Conservation (phyloP, 2,329 filamentous ascomycete genomes). For the Esteya vermicola region DNA sequence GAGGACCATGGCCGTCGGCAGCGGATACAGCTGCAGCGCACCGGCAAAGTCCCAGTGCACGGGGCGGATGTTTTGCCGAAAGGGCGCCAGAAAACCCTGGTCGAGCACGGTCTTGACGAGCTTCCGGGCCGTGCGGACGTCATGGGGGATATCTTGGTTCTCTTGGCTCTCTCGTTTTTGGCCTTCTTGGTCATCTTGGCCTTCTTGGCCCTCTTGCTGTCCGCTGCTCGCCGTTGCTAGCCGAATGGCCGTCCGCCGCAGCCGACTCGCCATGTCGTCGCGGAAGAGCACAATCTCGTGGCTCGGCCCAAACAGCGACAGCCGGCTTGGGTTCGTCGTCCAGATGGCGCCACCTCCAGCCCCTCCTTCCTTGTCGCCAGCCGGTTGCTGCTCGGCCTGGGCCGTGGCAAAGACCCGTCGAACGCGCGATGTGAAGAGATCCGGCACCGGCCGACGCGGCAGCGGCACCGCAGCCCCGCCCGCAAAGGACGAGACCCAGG, state of each 20-base stretch:
- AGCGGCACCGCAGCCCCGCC: constrained; percentile 58
- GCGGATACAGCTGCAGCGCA: constrained; percentile 68
- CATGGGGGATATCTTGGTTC: constrained; percentile 23
- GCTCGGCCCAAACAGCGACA: constrained; percentile 74
- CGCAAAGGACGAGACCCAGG: constrained; percentile 82
- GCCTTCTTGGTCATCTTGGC: constrained; percentile 1
- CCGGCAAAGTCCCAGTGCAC: constrained; percentile 80
- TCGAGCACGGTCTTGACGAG: constrained; percentile 86
- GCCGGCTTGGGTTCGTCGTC: constrained; percentile 73
- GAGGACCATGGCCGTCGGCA: constrained; percentile 72
- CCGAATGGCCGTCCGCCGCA: constrained; percentile 62
- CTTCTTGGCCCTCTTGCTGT: constrained; percentile 14
- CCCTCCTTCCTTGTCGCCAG: constrained; percentile 35
- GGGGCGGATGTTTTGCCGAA: constrained; percentile 64
- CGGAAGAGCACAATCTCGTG: constrained; percentile 80
- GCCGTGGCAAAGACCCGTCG: constrained; percentile 66
- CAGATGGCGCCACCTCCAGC: constrained; percentile 69
- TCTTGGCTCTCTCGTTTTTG: neutral
- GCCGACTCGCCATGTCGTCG: constrained; percentile 69
- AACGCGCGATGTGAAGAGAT: constrained; percentile 79
- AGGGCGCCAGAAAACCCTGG: constrained; percentile 79
- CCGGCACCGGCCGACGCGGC: constrained; percentile 61
- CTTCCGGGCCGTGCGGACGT: constrained; percentile 50
- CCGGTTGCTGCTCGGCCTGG: constrained; percentile 51
- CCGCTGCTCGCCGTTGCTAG: constrained; percentile 32